Evolutionary conservation across 1,139 yeast species (phyloP).

Genomic region (Geotrichum histeridarum): DNA sequence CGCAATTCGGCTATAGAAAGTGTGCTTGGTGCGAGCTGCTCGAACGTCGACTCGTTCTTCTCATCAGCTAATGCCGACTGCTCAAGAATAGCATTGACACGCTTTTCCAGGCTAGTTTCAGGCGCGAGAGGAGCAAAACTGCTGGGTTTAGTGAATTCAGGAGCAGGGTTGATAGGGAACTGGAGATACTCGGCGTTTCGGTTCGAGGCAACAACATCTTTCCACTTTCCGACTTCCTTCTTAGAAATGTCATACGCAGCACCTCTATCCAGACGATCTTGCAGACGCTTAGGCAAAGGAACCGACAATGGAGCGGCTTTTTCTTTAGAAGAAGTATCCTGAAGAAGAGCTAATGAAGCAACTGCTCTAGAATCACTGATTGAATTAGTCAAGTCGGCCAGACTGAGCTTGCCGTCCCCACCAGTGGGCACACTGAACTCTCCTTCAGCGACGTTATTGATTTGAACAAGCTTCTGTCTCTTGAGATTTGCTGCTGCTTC

Average conservation of each 20-base stretch:
- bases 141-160: conserved; percentile 43
- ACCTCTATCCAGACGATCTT: conserved; percentile 75
- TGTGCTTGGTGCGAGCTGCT: conserved; percentile 71
- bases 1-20: conserved; percentile 74
- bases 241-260: conserved; percentile 90
- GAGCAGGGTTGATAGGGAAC: conserved; percentile 59
- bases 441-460: conserved; percentile 59
- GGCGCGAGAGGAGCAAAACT: conserved; percentile 50
- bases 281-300: conserved; percentile 82
- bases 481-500: conserved; percentile 18
- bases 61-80: conserved; percentile 70
- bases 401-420: conserved; percentile 13
- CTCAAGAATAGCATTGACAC: conserved; percentile 55
- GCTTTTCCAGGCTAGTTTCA: conserved; percentile 51
- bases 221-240: conserved; percentile 84
- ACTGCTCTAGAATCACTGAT: conserved; percentile 19
- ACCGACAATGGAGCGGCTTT: conserved; percentile 45
- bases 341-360: conserved; percentile 26
- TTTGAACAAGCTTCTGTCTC: conserved; percentile 34
- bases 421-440: conserved; percentile 54
- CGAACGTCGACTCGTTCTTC: conserved; percentile 72
- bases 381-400: conserved; percentile 19
- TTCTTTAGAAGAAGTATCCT: conserved; percentile 10
- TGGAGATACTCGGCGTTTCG: conserved; percentile 79
- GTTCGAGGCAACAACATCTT: conserved; percentile 70